phyloP scores from a whole-genome alignment of 768 basidiomycete species.

The Asterophora lycoperdoides region DNA sequence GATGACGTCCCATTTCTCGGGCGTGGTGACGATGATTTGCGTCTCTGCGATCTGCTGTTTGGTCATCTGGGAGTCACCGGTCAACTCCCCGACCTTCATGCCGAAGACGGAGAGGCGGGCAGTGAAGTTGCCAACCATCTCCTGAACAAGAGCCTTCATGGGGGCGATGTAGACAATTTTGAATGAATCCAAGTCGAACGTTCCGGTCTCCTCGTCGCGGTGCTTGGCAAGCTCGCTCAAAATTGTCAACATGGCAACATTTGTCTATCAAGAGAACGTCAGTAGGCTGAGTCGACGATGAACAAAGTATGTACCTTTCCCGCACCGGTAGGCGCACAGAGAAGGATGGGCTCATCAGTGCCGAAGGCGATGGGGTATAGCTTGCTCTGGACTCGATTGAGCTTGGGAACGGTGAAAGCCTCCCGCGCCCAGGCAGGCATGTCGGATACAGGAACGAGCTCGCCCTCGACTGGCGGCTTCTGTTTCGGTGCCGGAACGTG shows the following conservation, averaged over 20 bases:
- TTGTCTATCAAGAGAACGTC: conserved; percentile 59
- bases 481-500: conserved; percentile 93
- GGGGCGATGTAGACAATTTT: conserved; percentile 98
- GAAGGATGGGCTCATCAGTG: conserved; percentile 88
- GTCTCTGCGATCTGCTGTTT: conserved; percentile 96
- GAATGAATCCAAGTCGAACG: conserved; percentile 83
- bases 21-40: conserved; percentile 97
- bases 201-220: conserved; percentile 75
- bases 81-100: conserved; percentile 90
- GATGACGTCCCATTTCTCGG: conserved; percentile 99
- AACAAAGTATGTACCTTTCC: conserved; percentile 74
- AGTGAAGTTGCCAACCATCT: conserved; percentile 95
- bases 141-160: conserved; percentile 99
- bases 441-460: conserved; percentile 64
- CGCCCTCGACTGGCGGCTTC: conserved; percentile 56
- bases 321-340: conserved; percentile 97
- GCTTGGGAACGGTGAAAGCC: conserved; percentile 76
- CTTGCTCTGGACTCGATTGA: conserved; percentile 93
- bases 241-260: conserved; percentile 94
- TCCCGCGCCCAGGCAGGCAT: conserved; percentile 85
- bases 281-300: conserved; percentile 4
- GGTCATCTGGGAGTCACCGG: conserved; percentile 97
- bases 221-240: conserved; percentile 87
- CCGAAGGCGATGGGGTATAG: conserved; percentile 91
- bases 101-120: conserved; percentile 65